These are phyloP conservation scores for Xylariaceae sp. DNA, from an alignment of 2,329 filamentous ascomycete genomes.

Conservation along the genomic window DNA sequence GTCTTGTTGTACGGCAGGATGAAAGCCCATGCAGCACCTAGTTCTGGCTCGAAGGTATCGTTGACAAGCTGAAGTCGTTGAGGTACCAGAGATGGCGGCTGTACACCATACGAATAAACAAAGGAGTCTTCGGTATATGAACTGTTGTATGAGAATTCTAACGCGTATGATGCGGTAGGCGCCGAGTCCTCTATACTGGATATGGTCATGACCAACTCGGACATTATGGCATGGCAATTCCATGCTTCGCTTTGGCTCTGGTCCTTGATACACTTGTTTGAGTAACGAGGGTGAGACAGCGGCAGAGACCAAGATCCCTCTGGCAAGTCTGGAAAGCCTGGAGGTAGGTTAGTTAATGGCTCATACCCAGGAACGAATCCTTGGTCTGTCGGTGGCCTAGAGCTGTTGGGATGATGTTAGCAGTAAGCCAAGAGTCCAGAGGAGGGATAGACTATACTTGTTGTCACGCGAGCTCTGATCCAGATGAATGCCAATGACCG, in stretches of 20 bases:
- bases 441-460: constrained; percentile 11
- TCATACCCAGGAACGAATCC: constrained; percentile 43
- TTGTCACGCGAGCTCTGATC: constrained; percentile 16
- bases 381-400: constrained; percentile 15
- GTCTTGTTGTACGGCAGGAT: constrained; percentile 51
- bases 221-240: constrained; percentile 53
- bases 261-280: constrained; percentile 54
- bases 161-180: constrained; percentile 37
- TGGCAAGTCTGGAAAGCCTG: constrained; percentile 47
- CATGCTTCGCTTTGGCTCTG: constrained; percentile 53
- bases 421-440: background rate
- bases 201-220: constrained; percentile 42
- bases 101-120: constrained; percentile 49
- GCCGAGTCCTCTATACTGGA: constrained; percentile 24
- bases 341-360: constrained; percentile 46
- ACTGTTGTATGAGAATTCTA: constrained; percentile 37
- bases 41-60: constrained; percentile 43
- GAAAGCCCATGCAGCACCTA: constrained; percentile 53
- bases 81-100: constrained; percentile 42
- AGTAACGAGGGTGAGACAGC: constrained; percentile 44
- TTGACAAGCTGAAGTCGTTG: constrained; percentile 45
- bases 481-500: constrained; percentile 49
- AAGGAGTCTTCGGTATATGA: constrained; percentile 33
- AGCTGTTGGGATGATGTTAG: constrained; percentile 14
- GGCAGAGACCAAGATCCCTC: constrained; percentile 54